Evolutionary conservation across 352 stramenopile species (phyloP).

Genomic region (Globisporangium paddicum): DNA sequence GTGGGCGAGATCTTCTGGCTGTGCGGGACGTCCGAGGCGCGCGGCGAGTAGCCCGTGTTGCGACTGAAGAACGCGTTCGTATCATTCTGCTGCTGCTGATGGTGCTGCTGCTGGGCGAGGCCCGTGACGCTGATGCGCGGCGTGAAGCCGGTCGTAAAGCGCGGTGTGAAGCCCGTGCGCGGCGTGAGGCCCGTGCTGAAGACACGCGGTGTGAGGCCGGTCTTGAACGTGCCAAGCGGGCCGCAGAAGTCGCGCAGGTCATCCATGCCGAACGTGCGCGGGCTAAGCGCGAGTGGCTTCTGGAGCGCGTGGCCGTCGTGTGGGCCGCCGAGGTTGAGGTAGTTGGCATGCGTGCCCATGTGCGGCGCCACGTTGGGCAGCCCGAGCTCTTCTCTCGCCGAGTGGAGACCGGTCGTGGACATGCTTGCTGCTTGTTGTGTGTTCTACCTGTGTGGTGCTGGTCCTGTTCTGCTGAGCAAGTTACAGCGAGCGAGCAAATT

Average conservation of each 20-base stretch:
- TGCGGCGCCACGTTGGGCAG: slow-evolving; percentile 39
- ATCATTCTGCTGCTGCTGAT: slow-evolving; percentile 26
- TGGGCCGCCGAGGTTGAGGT: slow-evolving; percentile 29
- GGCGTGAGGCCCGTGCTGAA: slow-evolving; percentile 80
- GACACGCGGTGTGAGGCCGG: slow-evolving; percentile 68
- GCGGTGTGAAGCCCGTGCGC: slow-evolving; percentile 76
- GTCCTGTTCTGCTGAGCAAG: too few relatives aligned
- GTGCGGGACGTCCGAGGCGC: slow-evolving; percentile 30
- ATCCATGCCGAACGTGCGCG: slow-evolving; percentile 81
- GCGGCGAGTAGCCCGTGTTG: slow-evolving; percentile 56
- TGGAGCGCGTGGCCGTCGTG: slow-evolving; percentile 28
- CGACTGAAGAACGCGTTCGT: slow-evolving; percentile 41
- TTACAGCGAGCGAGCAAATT: background rate
- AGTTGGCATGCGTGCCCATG: slow-evolving; percentile 1
- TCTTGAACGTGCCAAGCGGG: slow-evolving; percentile 79
- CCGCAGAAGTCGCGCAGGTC: slow-evolving; percentile 81
- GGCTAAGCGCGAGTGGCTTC: slow-evolving; percentile 74
- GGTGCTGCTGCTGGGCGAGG: slow-evolving; percentile 20
- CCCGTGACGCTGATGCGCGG: slow-evolving; percentile 60
- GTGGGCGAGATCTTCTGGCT: slow-evolving; percentile 74
- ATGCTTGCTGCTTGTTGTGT: slow-evolving; percentile 20
- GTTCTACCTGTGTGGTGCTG: background rate
- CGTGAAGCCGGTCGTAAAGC: slow-evolving; percentile 76
- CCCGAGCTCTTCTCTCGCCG: slow-evolving; percentile 61
- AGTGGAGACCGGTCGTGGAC: slow-evolving; percentile 60